Conservation (phyloP, 257 asterid genomes). For the Rauvolfia tetraphylla region DNA sequence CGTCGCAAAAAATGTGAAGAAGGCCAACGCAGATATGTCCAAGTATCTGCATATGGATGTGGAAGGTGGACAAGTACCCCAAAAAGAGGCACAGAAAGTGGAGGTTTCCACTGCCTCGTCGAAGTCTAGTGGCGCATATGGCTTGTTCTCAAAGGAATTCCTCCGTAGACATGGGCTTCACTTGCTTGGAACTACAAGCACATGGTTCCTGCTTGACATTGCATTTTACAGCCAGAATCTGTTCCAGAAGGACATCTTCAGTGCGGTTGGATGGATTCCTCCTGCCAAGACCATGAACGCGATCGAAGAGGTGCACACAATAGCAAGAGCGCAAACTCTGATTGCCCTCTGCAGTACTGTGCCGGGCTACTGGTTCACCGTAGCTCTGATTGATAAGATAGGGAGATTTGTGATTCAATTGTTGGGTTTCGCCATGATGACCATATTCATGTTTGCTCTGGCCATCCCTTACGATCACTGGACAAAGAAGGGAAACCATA, state of each 20-base stretch:
- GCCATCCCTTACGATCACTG: constrained; percentile 38
- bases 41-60: constrained; percentile 33
- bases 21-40: constrained; percentile 45
- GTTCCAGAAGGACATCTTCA: constrained; percentile 44
- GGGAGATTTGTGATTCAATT: constrained; percentile 33
- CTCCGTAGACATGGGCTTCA: constrained; percentile 35
- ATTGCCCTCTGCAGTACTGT: constrained; percentile 55
- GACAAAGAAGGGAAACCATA: constrained; percentile 30
- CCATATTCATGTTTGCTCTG: constrained; percentile 33
- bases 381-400: constrained; percentile 24
- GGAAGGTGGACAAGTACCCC: constrained; percentile 14
- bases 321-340: constrained; percentile 35
- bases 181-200: constrained; percentile 37
- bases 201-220: constrained; percentile 46
- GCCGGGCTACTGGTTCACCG: constrained; percentile 49
- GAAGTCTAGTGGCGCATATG: constrained; percentile 10
- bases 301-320: constrained; percentile 30
- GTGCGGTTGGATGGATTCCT: constrained; percentile 46
- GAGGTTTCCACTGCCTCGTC: constrained; percentile 2
- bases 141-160: constrained; percentile 30
- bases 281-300: constrained; percentile 39
- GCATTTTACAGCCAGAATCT: constrained; percentile 42
- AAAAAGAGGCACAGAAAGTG: not conserved
- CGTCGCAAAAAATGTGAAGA: constrained; percentile 35
- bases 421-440: constrained; percentile 36